Percentiles rank a stretch among this genome's conserved stretches.
Evolutionary conservation across 2,329 filamentous ascomycete species (phyloP).

Genomic region (Metarhizium humberi): DNA sequence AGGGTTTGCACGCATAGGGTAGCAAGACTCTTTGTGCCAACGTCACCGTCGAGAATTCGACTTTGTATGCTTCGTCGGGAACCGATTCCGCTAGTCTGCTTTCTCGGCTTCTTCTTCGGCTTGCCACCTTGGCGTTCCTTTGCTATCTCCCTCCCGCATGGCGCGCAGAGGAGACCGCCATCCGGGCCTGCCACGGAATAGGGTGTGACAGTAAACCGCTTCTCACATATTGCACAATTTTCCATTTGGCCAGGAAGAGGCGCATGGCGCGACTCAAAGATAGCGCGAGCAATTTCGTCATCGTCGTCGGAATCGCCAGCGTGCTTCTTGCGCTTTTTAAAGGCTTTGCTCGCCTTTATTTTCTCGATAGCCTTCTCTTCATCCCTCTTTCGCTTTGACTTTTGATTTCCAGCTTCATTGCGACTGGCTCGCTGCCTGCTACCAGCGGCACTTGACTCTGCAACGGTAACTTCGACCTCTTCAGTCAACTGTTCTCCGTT

Average conservation of each 20-base stretch:
- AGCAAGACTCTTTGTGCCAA: constrained; percentile 61
- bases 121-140: constrained; percentile 44
- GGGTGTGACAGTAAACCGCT: constrained; percentile 85
- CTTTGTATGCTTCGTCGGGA: constrained; percentile 72
- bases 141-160: constrained; percentile 67
- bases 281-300: constrained; percentile 38
- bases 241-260: constrained; percentile 77
- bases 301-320: constrained; percentile 33
- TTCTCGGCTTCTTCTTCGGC: constrained; percentile 37
- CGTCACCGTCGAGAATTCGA: constrained; percentile 68
- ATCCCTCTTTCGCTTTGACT: constrained; percentile 30
- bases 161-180: constrained; percentile 77
- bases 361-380: constrained; percentile 48
- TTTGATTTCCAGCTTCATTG: constrained; percentile 15
- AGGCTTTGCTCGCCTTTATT: constrained; percentile 51
- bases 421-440: constrained; percentile 17
- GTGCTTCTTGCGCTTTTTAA: constrained; percentile 41
- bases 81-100: constrained; percentile 40
- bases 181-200: constrained; percentile 75
- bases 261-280: constrained; percentile 36
- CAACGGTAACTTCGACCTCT: constrained; percentile 4
- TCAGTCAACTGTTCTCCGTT: constrained; percentile 13
- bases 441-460: constrained; percentile 16
- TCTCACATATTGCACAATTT: constrained; percentile 77
- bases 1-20: constrained; percentile 54